Base-by-base conservation (phyloP, 345 rosid species). In the Melaleuca quinquenervia region DNA sequence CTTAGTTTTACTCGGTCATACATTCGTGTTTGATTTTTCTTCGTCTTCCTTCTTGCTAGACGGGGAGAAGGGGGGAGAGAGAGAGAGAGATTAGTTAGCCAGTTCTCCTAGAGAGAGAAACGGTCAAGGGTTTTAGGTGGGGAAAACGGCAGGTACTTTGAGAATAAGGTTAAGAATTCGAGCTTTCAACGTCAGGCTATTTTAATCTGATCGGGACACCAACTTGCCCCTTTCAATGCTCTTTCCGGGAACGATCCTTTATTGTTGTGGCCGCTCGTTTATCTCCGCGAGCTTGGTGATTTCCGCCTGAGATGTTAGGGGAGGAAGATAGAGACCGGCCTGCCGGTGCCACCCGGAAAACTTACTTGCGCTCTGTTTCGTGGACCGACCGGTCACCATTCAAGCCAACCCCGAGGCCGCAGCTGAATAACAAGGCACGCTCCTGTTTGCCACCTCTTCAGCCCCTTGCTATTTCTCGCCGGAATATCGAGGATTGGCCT, bases 401-500 rank as follows among this genome's bases (percentile, higher is more conserved):
- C 52, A 90, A 87, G 82, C 92, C 94, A 54, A 88, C 74, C 53
- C 90, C 90, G 2, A 90, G 88, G 85, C 91, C 93, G 3, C 93
- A 90, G 16, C 87, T 82, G 21, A 89, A 85, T 85, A 89, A 90
- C 84, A 92, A 91, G 88, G 92, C 88, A 12, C 87, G 95, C 89
- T 82, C 92, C 14, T 90, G 89, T 85, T 89, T 93, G 89, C 95
- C 96, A 50, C 93, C 92, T 44, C 92, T 93, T 21, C 92, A 88
- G 89, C 96, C 96, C 14, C 94, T 94, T 48, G 87, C 91, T 21
- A 92, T 94, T 26, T 48, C 91, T 18, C 90, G 93, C 70, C 84
- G 87, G 83, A 92, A 91, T 20, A 91, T 87, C 44, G 94, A 92
- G 91, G 94, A 94, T 87, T 94, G 96, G 96, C 96, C 96, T 26